phyloP scores from a whole-genome alignment of 805 yeast genomes.

The Saccharomycopsis microspora region DNA sequence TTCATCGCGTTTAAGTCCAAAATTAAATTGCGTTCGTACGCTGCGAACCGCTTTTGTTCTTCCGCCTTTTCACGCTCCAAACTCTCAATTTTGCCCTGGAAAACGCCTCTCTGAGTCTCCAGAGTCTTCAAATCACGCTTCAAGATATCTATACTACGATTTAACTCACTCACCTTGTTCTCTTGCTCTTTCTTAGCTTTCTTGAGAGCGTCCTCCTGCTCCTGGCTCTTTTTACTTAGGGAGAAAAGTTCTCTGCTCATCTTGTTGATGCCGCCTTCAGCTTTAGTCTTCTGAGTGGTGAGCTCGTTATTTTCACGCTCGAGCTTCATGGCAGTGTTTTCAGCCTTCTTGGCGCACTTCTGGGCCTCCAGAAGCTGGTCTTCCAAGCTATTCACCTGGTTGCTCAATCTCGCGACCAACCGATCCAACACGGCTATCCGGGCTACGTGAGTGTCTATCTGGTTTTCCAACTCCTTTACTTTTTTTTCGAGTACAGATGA shows the following conservation, averaged over 20 bases:
- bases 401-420: constrained; percentile 9
- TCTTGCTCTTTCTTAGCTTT: constrained; percentile 28
- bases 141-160: constrained; percentile 17
- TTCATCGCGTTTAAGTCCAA: constrained; percentile 16
- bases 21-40: constrained; percentile 14
- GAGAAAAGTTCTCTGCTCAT: constrained; percentile 77
- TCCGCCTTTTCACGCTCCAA: constrained; percentile 20
- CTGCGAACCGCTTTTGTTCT: constrained; percentile 15
- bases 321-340: constrained; percentile 18
- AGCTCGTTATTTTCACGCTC: constrained; percentile 21
- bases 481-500: constrained; percentile 3
- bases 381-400: constrained; percentile 9
- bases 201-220: constrained; percentile 30
- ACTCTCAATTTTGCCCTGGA: constrained; percentile 17
- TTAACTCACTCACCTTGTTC: constrained; percentile 21
- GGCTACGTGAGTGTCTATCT: neutral
- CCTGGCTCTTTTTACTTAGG: constrained; percentile 47
- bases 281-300: constrained; percentile 37
- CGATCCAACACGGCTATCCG: constrained; percentile 7
- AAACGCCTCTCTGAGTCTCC: constrained; percentile 13
- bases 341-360: constrained; percentile 11
- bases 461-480: constrained; percentile 3
- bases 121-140: constrained; percentile 18
- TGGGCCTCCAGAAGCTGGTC: constrained; percentile 11
- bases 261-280: constrained; percentile 82